Conservation (phyloP, 106 monocot species). For the Dendrobium huoshanense region DNA sequence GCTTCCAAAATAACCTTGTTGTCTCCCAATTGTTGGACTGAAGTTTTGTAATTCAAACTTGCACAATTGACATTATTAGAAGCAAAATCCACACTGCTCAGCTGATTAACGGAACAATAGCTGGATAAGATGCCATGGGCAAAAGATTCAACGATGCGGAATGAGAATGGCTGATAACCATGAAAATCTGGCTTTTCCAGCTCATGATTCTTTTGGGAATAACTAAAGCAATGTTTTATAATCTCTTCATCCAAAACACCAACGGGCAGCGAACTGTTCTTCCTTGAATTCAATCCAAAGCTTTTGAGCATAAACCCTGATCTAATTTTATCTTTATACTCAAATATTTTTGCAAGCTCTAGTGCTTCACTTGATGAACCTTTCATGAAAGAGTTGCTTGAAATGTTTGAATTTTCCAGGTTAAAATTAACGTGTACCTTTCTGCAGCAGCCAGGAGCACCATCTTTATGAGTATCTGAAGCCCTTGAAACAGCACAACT, state of each 20-base stretch:
- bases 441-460: not conserved
- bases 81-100: constrained; percentile 9
- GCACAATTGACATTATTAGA: constrained; percentile 1
- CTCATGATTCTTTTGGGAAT: not conserved
- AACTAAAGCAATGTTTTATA: not conserved
- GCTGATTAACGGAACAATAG: constrained; percentile 15
- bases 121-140: constrained; percentile 28
- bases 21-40: constrained; percentile 6
- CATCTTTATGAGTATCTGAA: constrained; percentile 1
- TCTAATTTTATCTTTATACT: no score
- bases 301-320: no score
- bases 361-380: not conserved
- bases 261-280: not conserved
- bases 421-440: not conserved
- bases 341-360: not conserved
- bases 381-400: constrained; percentile 9
- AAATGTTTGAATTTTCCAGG: constrained; percentile 1
- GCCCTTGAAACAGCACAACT: constrained; percentile 6
- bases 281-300: not conserved
- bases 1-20: constrained; percentile 11
- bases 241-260: constrained; percentile 2
- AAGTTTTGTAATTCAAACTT: not conserved
- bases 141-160: constrained; percentile 35
- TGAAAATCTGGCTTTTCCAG: not conserved
- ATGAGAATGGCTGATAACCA: constrained; percentile 9